Percentiles rank a stretch among this genome's conserved stretches.
Evolutionary conservation across 2,329 filamentous ascomycete genomes (phyloP).

Genomic region (Monosporascus sp.): DNA sequence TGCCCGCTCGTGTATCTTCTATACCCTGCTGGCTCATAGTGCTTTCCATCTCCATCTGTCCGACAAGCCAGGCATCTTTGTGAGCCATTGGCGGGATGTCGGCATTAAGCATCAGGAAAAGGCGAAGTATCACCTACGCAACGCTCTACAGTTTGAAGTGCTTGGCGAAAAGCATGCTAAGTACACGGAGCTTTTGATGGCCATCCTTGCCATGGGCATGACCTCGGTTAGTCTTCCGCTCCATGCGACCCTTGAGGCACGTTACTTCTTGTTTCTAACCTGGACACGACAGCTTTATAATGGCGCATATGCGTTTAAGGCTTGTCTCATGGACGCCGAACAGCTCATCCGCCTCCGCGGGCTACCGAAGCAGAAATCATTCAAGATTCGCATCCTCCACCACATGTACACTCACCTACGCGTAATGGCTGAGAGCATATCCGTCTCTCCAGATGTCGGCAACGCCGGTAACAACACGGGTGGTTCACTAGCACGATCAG

Average conservation of each 20-base stretch:
- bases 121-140: slow-evolving; percentile 27
- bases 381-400: slow-evolving; percentile 38
- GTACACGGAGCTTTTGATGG: slow-evolving; percentile 41
- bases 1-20: slow-evolving; percentile 33
- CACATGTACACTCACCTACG: slow-evolving; percentile 43
- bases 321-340: slow-evolving; percentile 36
- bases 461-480: background rate
- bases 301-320: slow-evolving; percentile 5
- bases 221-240: slow-evolving; percentile 11
- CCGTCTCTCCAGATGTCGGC: slow-evolving; percentile 1
- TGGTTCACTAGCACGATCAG: background rate
- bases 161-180: slow-evolving; percentile 30
- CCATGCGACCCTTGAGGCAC: too few species aligned
- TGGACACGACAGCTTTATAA: slow-evolving; percentile 3
- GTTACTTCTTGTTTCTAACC: background rate
- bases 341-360: slow-evolving; percentile 36
- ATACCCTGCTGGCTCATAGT: slow-evolving; percentile 35
- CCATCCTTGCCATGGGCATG: slow-evolving; percentile 29
- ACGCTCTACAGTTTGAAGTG: slow-evolving; percentile 29
- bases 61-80: slow-evolving; percentile 3
- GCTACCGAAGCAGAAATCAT: slow-evolving; percentile 32
- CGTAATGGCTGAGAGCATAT: slow-evolving; percentile 39
- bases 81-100: slow-evolving; percentile 24
- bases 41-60: slow-evolving; percentile 34
- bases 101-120: slow-evolving; percentile 23